These are phyloP conservation scores for Allium sativum DNA, from an alignment of 106 monocot genomes.

Conservation along the genomic window DNA sequence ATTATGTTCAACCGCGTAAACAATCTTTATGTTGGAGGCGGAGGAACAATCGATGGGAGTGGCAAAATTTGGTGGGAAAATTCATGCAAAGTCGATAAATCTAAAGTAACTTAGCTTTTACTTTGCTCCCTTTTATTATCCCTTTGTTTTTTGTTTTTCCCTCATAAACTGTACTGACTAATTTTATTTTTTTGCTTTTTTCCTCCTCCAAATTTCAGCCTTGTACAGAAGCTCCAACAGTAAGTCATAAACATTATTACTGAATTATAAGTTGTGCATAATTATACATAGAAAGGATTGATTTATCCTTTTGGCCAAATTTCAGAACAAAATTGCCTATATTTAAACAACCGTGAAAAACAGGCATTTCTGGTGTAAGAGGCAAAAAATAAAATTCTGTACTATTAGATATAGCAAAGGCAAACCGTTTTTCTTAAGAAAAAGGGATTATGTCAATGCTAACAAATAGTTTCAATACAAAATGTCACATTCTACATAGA, in stretches of 20 bases:
- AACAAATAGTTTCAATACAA: too few species aligned
- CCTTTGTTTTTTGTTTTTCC: not conserved
- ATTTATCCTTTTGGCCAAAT: not conserved
- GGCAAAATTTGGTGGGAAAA: slow-evolving; percentile 20
- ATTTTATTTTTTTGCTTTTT: slow-evolving; percentile 4
- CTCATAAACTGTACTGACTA: not conserved
- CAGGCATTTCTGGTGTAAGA: slow-evolving; percentile 25
- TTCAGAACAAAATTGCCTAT: slow-evolving; percentile 43
- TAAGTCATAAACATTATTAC: slow-evolving; percentile 7
- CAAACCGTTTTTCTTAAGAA: slow-evolving; percentile 48
- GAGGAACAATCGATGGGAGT: slow-evolving; percentile 17
- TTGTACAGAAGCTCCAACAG: slow-evolving; percentile 66
- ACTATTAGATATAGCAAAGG: slow-evolving; percentile 44
- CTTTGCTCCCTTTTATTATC: not conserved
- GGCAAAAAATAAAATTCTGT: slow-evolving; percentile 72
- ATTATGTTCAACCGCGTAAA: slow-evolving; percentile 10
- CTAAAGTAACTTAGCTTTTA: not conserved
- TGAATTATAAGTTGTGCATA: not conserved
- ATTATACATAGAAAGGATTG: not conserved
- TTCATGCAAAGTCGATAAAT: slow-evolving; percentile 16
- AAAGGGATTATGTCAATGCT: too few species aligned
- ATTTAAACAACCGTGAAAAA: slow-evolving; percentile 35
- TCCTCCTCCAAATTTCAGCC: slow-evolving; percentile 34
- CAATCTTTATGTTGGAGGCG: slow-evolving; percentile 13
- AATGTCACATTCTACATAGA: too few species aligned